Conservation (phyloP, 345 rosid genomes). For the Corchorus olitorius region DNA sequence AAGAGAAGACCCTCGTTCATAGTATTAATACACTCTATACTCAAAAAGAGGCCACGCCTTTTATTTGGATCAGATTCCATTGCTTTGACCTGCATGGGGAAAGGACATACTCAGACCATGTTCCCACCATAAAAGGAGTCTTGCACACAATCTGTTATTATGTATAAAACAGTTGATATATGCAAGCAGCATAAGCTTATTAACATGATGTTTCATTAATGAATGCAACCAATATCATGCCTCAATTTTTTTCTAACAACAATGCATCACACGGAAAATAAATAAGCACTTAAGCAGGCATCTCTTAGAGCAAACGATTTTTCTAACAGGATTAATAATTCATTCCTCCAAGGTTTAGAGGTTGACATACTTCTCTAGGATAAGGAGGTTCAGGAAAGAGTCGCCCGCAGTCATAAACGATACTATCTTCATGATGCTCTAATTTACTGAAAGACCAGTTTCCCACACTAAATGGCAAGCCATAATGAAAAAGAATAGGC, state of each 20-base stretch:
- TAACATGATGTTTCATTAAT: not conserved
- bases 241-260: not conserved
- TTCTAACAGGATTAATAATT: not conserved
- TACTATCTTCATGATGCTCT: constrained; percentile 85
- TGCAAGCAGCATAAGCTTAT: not conserved
- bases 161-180: not conserved
- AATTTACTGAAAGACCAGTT: constrained; percentile 97
- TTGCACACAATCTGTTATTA: not conserved
- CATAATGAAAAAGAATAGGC: constrained; percentile 94
- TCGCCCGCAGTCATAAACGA: constrained; percentile 80
- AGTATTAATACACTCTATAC: constrained; percentile 83
- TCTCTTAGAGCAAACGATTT: not conserved
- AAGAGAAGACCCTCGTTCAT: constrained; percentile 85
- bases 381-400: constrained; percentile 97
- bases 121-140: not conserved
- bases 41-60: constrained; percentile 63
- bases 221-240: not conserved
- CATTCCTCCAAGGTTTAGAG: constrained; percentile 20
- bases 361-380: constrained; percentile 79
- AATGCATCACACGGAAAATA: constrained; percentile 11
- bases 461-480: constrained; percentile 80
- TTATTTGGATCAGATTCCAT: constrained; percentile 69
- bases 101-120: constrained; percentile 7
- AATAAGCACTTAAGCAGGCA: constrained; percentile 3
- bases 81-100: constrained; percentile 51